phyloP scores from a whole-genome alignment of 306 rosid species.

The Gynostemma pentaphyllum region DNA sequence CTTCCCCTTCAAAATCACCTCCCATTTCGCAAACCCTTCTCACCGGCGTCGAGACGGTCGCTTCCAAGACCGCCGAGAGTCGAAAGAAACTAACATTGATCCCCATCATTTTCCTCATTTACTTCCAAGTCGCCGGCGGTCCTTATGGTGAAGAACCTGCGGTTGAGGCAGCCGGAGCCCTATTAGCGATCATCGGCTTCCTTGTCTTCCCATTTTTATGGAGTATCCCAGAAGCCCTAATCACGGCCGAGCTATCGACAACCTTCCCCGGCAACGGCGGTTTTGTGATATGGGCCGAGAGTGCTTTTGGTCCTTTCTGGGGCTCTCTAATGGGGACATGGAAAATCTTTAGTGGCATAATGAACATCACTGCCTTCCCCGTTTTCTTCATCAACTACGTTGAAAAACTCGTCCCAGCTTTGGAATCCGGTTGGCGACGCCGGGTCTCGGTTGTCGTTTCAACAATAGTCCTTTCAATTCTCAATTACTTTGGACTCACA shows the following conservation, averaged over 20 bases:
- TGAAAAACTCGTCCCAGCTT: background rate
- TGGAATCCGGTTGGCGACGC: constrained; percentile 12
- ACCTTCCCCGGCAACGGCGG: constrained; percentile 11
- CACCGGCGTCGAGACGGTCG: background rate
- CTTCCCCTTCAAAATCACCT: background rate
- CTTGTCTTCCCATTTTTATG: background rate
- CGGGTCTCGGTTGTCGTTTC: background rate
- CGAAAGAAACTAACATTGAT: constrained; percentile 9
- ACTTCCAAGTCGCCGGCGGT: background rate
- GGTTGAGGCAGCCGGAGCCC: background rate
- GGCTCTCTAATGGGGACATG: constrained; percentile 8
- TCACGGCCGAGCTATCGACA: constrained; percentile 8
- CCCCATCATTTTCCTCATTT: constrained; percentile 13
- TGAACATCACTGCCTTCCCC: constrained; percentile 1
- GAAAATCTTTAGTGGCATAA: background rate
- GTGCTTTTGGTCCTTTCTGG: constrained; percentile 5
- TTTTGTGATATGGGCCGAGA: constrained; percentile 4
- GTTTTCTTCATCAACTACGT: background rate
- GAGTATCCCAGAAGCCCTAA: background rate
- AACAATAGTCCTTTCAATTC: background rate
- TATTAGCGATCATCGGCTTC: background rate
- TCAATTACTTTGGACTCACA: background rate
- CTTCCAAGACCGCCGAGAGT: background rate
- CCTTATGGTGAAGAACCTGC: constrained; percentile 12
- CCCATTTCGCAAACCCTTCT: too few species aligned